These are phyloP conservation scores for Globisporangium parvum DNA, from an alignment of 352 stramenopile species.

Conservation along the genomic window DNA sequence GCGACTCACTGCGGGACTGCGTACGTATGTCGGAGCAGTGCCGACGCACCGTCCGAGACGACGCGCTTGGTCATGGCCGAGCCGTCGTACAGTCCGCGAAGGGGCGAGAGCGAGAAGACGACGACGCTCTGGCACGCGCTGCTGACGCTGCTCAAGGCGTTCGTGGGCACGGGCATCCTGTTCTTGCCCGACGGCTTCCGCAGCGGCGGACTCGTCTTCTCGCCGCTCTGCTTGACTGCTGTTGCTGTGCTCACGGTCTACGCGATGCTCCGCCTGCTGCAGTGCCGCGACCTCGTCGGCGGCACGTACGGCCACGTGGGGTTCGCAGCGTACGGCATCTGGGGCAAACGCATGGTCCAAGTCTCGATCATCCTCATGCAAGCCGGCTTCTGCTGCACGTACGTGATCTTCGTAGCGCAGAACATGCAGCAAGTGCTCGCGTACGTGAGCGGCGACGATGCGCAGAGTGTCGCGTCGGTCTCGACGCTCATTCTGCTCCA, in stretches of 20 bases:
- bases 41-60: conserved; percentile 23
- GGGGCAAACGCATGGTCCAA: conserved; percentile 69
- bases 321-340: conserved; percentile 55
- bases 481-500: conserved; percentile 70
- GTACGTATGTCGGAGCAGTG: conserved; percentile 8
- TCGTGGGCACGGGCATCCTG: conserved; percentile 74
- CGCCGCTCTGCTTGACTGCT: conserved; percentile 53
- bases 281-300: conserved; percentile 58
- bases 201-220: conserved; percentile 70
- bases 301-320: conserved; percentile 78
- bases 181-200: conserved; percentile 74
- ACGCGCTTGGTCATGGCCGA: conserved; percentile 23
- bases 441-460: conserved; percentile 36
- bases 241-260: conserved; percentile 65
- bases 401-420: conserved; percentile 80
- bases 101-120: conserved; percentile 48
- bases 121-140: conserved; percentile 76
- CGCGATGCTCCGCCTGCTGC: conserved; percentile 69
- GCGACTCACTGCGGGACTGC: neutral
- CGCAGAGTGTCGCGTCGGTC: conserved; percentile 7
- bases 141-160: conserved; percentile 75
- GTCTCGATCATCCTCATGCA: conserved; percentile 83
- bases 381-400: conserved; percentile 78
- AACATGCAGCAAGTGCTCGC: conserved; percentile 68
- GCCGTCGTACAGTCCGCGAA: conserved; percentile 19